Evolutionary conservation across 2,329 filamentous ascomycete genomes (phyloP).

Genomic region (Colletotrichum melonis): DNA sequence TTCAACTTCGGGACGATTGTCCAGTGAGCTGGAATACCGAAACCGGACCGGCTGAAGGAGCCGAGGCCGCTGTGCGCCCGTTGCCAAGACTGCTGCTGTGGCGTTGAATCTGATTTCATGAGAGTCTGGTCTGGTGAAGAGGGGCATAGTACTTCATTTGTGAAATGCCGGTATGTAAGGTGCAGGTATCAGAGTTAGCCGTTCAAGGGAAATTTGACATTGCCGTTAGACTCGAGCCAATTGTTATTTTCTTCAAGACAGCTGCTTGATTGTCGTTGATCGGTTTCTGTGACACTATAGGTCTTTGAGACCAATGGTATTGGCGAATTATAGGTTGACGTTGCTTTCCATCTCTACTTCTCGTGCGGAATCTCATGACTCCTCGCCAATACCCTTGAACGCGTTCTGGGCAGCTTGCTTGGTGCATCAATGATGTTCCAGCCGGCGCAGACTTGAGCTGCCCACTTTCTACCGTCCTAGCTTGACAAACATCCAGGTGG

Average conservation of each 20-base stretch:
- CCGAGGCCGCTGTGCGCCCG: not conserved
- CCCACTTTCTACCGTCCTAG: not conserved
- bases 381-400: not conserved
- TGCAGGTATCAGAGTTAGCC: not conserved
- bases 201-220: not conserved
- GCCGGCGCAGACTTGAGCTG: not conserved
- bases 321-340: not conserved
- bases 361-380: too few species aligned
- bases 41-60: not conserved
- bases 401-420: not conserved
- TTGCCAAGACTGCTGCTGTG: not conserved
- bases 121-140: not conserved
- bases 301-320: not conserved
- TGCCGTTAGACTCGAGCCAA: not conserved
- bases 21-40: not conserved
- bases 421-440: not conserved
- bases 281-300: not conserved
- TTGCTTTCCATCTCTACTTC: not conserved
- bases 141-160: not conserved
- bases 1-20: not conserved
- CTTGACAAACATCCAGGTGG: not conserved
- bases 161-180: not conserved
- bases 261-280: not conserved
- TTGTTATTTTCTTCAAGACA: not conserved
- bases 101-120: too few species aligned